Conservation (phyloP, 1,284 basidiomycete species). For the Pterulicium gracile region DNA sequence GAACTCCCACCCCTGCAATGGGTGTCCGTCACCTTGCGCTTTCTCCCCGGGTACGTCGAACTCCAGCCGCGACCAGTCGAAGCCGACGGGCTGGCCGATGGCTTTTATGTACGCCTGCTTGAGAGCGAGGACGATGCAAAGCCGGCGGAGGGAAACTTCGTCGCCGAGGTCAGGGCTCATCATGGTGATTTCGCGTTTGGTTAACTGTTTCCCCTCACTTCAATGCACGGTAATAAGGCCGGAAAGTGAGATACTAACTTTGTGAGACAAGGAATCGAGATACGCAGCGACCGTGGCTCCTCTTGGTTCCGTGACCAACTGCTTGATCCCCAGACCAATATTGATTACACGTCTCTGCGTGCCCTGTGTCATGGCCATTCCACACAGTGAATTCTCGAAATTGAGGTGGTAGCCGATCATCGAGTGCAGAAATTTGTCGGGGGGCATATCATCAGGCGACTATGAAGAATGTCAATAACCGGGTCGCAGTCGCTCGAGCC, state of each 20-base stretch:
- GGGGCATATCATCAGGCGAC: constrained; percentile 43
- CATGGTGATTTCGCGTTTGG: constrained; percentile 44
- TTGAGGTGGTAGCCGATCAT: constrained; percentile 73
- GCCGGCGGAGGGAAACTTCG: constrained; percentile 54
- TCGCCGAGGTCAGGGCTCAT: constrained; percentile 41
- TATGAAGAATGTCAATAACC: constrained; percentile 13
- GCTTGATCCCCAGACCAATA: constrained; percentile 65
- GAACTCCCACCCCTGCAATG: constrained; percentile 73
- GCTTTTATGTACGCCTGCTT: constrained; percentile 74
- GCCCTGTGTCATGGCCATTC: constrained; percentile 76
- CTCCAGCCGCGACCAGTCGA: constrained; percentile 70
- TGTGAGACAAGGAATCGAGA: constrained; percentile 62
- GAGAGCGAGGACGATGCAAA: constrained; percentile 64
- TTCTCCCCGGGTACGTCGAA: constrained; percentile 57
- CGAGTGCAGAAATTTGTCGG: constrained; percentile 50
- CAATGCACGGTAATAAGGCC: no score
- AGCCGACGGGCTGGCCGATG: constrained; percentile 67
- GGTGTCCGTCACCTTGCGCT: constrained; percentile 53
- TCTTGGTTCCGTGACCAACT: constrained; percentile 45
- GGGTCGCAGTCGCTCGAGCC: no score
- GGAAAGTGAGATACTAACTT: constrained; percentile 29
- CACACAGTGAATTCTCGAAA: constrained; percentile 55
- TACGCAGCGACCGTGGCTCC: constrained; percentile 48
- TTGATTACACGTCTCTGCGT: constrained; percentile 62
- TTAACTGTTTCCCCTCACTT: no score